Evolutionary conservation across 108 stramenopile species (phyloP), one percentile per base, ranked within the genome.

Genomic region (Phaeodactylum tricornutum): DNA sequence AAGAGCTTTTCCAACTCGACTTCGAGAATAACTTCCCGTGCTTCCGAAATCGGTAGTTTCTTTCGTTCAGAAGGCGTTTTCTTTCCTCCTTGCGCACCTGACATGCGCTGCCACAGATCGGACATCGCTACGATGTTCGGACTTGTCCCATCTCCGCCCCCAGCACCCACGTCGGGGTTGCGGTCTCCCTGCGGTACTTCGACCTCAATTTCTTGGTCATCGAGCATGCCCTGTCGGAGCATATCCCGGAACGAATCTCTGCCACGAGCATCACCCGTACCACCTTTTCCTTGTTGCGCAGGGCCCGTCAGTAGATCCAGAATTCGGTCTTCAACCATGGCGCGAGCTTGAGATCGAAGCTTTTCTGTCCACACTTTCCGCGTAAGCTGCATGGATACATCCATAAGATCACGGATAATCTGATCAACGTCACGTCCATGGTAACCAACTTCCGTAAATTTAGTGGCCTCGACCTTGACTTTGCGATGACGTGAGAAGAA

Each of bases 381-480:
- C 8, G 87, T 89, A 56, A 95, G 56, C 47, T 72, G 78, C 66
- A 97, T 95, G 29, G 84, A 62, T 3, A 94, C 77, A 62, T 98
- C 98, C 65, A 98, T 92, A 48, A 99, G 82, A 68, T 99, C 98
- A 39, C 91, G 81, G 55, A 99, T 95, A 63, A 99, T 99, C 57
- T 87, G 79, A 63, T 99, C 97, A 2, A 99, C 97, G 68, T 98
- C 98, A 38, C 95, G 64, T 21, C 98, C 97, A 54, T 98, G 98
- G 56, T 95, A 99, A 15, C 98, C 98, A 29, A 99, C 98, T 72
- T 99, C 98, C 12, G 98, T 99, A 66, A 98, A 99, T 71, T 99
- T 99, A 35, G 98, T 99, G 1, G 98, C 98, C 64, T 99, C 98
- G 29, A 98, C 96, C 70, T 99, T 99, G 44, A 99, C 63, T 41